A percentile compares a stretch with the other conserved stretches of the same genome.
Conservation (phyloP, 176 grass and related monocot genomes). For the Phoenix dactylifera region DNA sequence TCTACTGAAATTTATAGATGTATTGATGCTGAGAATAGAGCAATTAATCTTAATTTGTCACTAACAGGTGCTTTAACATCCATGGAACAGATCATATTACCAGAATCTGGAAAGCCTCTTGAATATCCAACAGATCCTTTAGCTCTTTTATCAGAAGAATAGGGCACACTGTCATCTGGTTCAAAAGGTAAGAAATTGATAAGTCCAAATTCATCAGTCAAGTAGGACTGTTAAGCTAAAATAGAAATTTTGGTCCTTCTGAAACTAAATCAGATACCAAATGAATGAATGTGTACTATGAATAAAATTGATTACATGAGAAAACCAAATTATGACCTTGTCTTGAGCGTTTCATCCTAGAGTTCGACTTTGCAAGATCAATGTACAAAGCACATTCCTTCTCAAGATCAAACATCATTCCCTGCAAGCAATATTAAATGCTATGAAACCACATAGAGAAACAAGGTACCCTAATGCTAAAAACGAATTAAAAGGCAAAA, state of each 20-base stretch:
- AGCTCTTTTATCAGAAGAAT: slow-evolving; percentile 42
- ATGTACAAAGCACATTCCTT: slow-evolving; percentile 73
- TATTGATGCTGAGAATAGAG: background rate
- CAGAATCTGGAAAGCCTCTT: slow-evolving; percentile 55
- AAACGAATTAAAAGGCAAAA: too few relatives aligned
- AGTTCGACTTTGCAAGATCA: slow-evolving; percentile 89
- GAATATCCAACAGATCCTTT: slow-evolving; percentile 29
- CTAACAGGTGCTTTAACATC: background rate
- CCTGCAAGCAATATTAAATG: slow-evolving; percentile 30
- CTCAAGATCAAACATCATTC: slow-evolving; percentile 87
- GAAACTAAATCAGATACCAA: too few relatives aligned
- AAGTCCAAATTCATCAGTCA: background rate
- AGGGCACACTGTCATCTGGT: slow-evolving; percentile 34
- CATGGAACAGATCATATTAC: slow-evolving; percentile 32
- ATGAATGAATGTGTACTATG: too few relatives aligned
- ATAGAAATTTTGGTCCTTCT: too few relatives aligned
- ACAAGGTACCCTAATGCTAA: too few relatives aligned
- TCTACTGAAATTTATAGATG: background rate
- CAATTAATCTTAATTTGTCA: slow-evolving; percentile 2
- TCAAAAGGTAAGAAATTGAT: background rate
- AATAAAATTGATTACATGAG: background rate
- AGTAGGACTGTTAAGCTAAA: background rate
- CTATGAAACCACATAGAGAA: background rate
- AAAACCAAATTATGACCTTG: slow-evolving; percentile 35
- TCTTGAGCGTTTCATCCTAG: slow-evolving; percentile 76